These are phyloP conservation scores for Candida sanyaensis DNA, from an alignment of 1,139 yeast species.

Conservation along the genomic window DNA sequence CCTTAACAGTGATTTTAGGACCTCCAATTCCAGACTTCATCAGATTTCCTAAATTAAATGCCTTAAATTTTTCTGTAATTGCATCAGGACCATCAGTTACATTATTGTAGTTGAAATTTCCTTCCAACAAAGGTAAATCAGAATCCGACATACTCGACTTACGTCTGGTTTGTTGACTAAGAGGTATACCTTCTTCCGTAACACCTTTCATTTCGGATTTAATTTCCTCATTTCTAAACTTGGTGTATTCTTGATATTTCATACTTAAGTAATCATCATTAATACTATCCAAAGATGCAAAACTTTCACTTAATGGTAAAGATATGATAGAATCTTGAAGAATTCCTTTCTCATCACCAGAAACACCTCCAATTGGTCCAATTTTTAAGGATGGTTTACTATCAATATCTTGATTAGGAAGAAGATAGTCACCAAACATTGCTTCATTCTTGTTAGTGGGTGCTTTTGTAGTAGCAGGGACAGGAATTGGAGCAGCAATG, in stretches of 20 bases:
- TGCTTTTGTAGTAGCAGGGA: constrained; percentile 12
- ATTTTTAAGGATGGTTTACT: constrained; percentile 20
- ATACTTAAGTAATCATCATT: constrained; percentile 55
- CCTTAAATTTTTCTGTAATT: constrained; percentile 36
- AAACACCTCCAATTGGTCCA: constrained; percentile 10
- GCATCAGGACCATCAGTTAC: constrained; percentile 10
- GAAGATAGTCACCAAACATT: constrained; percentile 1
- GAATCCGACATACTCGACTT: constrained; percentile 17
- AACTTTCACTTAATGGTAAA: constrained; percentile 69
- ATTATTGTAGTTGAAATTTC: not conserved
- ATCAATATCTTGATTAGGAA: not conserved
- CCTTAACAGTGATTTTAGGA: not conserved
- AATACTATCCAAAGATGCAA: constrained; percentile 75
- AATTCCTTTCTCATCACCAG: constrained; percentile 12
- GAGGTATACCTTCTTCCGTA: not conserved
- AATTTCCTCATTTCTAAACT: constrained; percentile 11
- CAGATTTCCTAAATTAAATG: constrained; percentile 39
- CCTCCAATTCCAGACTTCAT: constrained; percentile 27
- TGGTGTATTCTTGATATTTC: constrained; percentile 37
- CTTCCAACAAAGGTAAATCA: constrained; percentile 4
- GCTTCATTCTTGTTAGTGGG: not conserved
- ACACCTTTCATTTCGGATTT: constrained; percentile 7
- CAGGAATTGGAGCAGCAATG: constrained; percentile 24
- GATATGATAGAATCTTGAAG: constrained; percentile 41
- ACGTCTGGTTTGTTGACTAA: constrained; percentile 4